These are phyloP conservation scores for Globisporangium emineosum DNA, from an alignment of 352 stramenopile genomes.

Conservation along the genomic window DNA sequence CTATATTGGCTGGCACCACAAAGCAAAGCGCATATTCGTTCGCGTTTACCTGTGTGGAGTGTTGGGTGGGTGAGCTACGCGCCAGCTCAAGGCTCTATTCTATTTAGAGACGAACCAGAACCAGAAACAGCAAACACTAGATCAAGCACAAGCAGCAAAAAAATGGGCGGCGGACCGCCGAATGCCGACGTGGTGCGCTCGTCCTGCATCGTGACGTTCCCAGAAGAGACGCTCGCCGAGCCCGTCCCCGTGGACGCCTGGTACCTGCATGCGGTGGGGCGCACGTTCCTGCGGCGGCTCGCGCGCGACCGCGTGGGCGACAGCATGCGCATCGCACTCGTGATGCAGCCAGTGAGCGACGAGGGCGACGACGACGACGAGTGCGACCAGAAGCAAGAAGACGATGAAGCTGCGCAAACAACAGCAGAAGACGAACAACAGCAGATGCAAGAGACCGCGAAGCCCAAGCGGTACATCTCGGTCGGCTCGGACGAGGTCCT, in stretches of 20 bases:
- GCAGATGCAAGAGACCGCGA: background rate
- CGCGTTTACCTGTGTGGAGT: background rate
- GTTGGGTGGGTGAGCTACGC: no score
- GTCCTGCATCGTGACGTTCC: conserved; percentile 83
- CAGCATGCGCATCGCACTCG: conserved; percentile 44
- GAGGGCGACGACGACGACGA: background rate
- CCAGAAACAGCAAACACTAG: no score
- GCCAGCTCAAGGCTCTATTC: no score
- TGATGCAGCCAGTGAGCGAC: conserved; percentile 46
- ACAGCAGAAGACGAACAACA: background rate
- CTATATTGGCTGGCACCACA: no score
- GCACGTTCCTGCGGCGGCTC: conserved; percentile 67
- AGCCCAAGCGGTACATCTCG: conserved; percentile 50
- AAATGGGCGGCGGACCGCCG: conserved; percentile 67
- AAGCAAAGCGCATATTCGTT: background rate
- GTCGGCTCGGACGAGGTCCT: conserved; percentile 56
- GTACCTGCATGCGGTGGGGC: conserved; percentile 71
- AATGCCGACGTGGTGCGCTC: conserved; percentile 74
- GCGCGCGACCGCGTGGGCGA: conserved; percentile 70
- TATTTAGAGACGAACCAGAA: no score
- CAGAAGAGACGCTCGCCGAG: conserved; percentile 58
- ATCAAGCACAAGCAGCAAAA: background rate
- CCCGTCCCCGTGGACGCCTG: conserved; percentile 81
- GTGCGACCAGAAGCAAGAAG: conserved; percentile 7
- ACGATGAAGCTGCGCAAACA: background rate